Base-by-base conservation (phyloP, 495 filamentous ascomycete species). In the Stereocaulon alpinum region DNA sequence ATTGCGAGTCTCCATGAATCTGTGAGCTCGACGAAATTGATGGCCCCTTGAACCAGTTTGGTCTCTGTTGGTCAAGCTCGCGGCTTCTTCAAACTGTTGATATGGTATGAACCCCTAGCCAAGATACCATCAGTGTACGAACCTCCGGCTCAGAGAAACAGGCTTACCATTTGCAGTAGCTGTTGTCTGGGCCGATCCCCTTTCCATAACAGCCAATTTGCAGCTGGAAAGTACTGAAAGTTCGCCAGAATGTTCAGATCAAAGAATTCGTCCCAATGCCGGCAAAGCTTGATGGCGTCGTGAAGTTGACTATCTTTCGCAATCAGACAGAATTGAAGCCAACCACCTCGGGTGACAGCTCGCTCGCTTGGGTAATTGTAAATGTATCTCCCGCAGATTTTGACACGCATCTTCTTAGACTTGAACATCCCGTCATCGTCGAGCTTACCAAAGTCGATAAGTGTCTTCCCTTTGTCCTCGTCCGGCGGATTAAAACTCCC, bases 281-380 rank as follows among this genome's bases (percentile, higher is more conserved):
- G 74, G 60, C 79, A 82, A 10, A 81, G 71, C 18, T 68, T 59
- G n/a, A 76, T 73, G 22, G 78, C 78, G 20, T 77, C 71, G 18
- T 63, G 64, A 14, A 81, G 68, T 51, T 66, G 54, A 54, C 74
- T 77, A 55, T 77, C 73, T 65, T 78, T 78, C 7, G 78, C 76
- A 61, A 80, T 69, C 56, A 81, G 69, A 40, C 73, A 79, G 64
- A 80, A 80, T 42, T 80, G 79, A 27, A 79, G 72, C 78, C 78
- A 81, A 2, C 78, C 74, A 44, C 74, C 71, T 27, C 77, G 68
- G n/a, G 66, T 73, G 70, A 81, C 72, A 22, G 75, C 74, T 6
- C 70, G 71, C 61, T 81, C 72, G 40, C 73, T 76, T n/a, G 78
- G 74, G 60, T 81, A 77, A 58, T 82, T 80, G 69, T 77, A 78